Evolutionary conservation across 768 basidiomycete species (phyloP).

Genomic region (Lactarius pseudohatsudake): DNA sequence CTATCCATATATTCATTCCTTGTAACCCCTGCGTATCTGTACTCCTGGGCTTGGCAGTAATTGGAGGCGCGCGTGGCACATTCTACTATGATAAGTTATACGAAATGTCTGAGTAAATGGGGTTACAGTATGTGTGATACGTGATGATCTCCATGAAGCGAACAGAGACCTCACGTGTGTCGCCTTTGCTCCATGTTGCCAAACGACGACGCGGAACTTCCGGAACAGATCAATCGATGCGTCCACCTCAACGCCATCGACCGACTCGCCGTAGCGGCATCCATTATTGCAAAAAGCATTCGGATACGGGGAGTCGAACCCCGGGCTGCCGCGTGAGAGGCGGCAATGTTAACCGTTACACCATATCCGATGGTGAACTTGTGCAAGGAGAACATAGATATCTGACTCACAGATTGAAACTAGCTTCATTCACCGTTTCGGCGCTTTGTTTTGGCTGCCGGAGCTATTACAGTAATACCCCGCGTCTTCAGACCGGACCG

Average conservation of each 20-base stretch:
- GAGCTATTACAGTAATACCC: neutral
- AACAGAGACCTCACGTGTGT: neutral
- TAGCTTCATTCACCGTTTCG: too few species aligned
- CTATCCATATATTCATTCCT: slow-evolving; percentile 17
- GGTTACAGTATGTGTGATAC: neutral
- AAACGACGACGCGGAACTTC: neutral
- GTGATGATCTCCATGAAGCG: neutral
- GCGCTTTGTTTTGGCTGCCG: too few species aligned
- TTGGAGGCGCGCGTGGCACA: slow-evolving; percentile 1
- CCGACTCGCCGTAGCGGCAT: too few species aligned
- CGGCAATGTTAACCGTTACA: slow-evolving; percentile 43
- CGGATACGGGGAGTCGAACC: slow-evolving; percentile 46
- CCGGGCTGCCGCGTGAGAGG: slow-evolving; percentile 44
- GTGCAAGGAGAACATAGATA: neutral
- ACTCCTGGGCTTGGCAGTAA: neutral
- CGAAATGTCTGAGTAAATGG: neutral
- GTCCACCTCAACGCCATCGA: too few species aligned
- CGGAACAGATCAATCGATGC: neutral
- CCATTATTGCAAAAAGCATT: slow-evolving; percentile 9
- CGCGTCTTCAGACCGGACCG: neutral
- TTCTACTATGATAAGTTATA: neutral
- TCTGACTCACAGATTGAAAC: neutral
- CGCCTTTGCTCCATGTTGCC: neutral
- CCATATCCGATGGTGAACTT: slow-evolving; percentile 34
- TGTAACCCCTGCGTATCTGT: slow-evolving; percentile 10